A percentile compares a stretch with the other conserved stretches of the same genome.
These are phyloP conservation scores for Suhomyces sp. DNA, from an alignment of 805 yeast species.

Conservation along the genomic window DNA sequence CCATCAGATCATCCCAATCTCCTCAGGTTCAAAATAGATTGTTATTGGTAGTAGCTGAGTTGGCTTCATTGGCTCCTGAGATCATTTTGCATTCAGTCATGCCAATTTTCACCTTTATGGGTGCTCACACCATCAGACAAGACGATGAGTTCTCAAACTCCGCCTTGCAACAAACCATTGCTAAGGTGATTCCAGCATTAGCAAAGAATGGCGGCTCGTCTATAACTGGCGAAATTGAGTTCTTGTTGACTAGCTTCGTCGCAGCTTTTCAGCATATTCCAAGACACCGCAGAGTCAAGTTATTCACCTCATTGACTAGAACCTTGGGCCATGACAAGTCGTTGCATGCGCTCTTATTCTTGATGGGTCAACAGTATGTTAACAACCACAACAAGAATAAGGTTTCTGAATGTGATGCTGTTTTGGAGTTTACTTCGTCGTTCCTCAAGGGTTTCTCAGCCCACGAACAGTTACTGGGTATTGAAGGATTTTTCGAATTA, in stretches of 20 bases:
- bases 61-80: conserved; percentile 89
- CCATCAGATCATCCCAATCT: conserved; percentile 82
- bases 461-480: conserved; percentile 60
- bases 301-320: conserved; percentile 73
- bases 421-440: conserved; percentile 69
- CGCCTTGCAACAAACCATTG: conserved; percentile 88
- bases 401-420: conserved; percentile 60
- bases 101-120: conserved; percentile 99
- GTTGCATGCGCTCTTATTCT: conserved; percentile 67
- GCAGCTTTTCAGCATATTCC: conserved; percentile 96
- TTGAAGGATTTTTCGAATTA: conserved; percentile 48
- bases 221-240: conserved; percentile 66
- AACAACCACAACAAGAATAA: conserved; percentile 48
- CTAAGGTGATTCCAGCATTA: conserved; percentile 88
- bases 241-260: conserved; percentile 82
- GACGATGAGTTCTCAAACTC: conserved; percentile 94
- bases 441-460: conserved; percentile 69
- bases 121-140: conserved; percentile 93
- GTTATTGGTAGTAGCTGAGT: conserved; percentile 76
- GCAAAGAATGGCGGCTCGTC: conserved; percentile 42
- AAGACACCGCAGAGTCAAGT: conserved; percentile 86
- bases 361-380: conserved; percentile 78
- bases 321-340: conserved; percentile 70
- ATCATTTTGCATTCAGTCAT: conserved; percentile 90
- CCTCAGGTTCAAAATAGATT: conserved; percentile 94